These are phyloP conservation scores for Prinsepia uniflora DNA, from an alignment of 306 rosid genomes.

Conservation along the genomic window DNA sequence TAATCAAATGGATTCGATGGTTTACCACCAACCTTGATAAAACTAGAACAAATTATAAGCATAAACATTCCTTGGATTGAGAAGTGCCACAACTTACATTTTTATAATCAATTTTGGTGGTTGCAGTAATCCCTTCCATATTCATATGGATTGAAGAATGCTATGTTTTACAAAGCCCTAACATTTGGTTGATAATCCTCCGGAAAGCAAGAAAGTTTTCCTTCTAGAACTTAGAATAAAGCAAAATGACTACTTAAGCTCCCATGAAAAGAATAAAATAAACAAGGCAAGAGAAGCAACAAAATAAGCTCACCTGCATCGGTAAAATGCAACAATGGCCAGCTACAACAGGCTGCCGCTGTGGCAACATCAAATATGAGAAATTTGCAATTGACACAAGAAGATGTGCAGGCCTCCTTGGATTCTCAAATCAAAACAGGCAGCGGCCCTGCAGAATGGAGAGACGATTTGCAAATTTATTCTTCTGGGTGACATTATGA, in stretches of 20 bases:
- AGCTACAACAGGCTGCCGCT: slow-evolving; percentile 69
- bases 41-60: neutral
- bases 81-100: neutral
- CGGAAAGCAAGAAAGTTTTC: neutral
- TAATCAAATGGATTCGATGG: neutral
- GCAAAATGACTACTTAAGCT: neutral
- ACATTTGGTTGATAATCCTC: no score
- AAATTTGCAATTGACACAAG: slow-evolving; percentile 70
- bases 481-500: slow-evolving; percentile 41
- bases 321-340: slow-evolving; percentile 95
- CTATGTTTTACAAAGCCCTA: neutral
- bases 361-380: slow-evolving; percentile 89
- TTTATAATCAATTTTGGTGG: neutral
- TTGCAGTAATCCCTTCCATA: neutral
- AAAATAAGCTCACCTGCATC: slow-evolving; percentile 55
- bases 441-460: slow-evolving; percentile 73
- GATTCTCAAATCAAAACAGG: slow-evolving; percentile 76
- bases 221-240: neutral
- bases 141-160: neutral
- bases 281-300: slow-evolving; percentile 4
- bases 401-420: slow-evolving; percentile 73
- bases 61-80: no score
- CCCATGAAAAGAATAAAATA: neutral
- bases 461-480: slow-evolving; percentile 36
- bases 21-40: neutral